Evolutionary conservation across 345 rosid species (phyloP).

Genomic region (Rhodomyrtus tomentosa): DNA sequence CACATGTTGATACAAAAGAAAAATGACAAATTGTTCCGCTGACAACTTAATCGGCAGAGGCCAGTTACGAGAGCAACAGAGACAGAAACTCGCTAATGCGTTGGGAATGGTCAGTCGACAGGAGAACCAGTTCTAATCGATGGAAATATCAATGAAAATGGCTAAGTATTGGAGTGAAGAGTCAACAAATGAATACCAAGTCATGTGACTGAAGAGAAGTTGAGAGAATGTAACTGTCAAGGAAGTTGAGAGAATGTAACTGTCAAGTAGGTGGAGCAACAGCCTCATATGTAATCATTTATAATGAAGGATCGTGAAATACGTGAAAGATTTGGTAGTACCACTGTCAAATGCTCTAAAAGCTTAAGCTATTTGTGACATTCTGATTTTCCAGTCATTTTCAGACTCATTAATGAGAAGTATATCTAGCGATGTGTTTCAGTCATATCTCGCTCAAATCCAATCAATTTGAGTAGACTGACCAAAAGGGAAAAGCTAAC

Average conservation of each 20-base stretch:
- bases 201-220: not conserved
- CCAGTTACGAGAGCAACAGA: not conserved
- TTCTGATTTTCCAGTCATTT: too few species aligned
- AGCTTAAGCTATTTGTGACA: too few species aligned
- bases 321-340: too few species aligned
- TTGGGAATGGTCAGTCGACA: not conserved
- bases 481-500: too few species aligned
- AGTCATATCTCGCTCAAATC: too few species aligned
- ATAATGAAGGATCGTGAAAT: not conserved
- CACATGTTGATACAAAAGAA: not conserved
- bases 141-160: not conserved
- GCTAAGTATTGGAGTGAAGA: not conserved
- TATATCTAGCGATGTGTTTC: too few species aligned
- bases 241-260: not conserved
- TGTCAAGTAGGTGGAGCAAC: not conserved
- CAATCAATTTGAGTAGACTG: too few species aligned
- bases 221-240: not conserved
- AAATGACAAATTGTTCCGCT: not conserved
- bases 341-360: too few species aligned
- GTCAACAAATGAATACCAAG: not conserved
- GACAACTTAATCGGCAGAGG: not conserved
- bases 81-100: not conserved
- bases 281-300: not conserved
- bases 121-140: not conserved
- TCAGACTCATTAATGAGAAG: too few species aligned